Evolutionary conservation across 257 asterid species (phyloP).

Genomic region (Coffea eugenioides): DNA sequence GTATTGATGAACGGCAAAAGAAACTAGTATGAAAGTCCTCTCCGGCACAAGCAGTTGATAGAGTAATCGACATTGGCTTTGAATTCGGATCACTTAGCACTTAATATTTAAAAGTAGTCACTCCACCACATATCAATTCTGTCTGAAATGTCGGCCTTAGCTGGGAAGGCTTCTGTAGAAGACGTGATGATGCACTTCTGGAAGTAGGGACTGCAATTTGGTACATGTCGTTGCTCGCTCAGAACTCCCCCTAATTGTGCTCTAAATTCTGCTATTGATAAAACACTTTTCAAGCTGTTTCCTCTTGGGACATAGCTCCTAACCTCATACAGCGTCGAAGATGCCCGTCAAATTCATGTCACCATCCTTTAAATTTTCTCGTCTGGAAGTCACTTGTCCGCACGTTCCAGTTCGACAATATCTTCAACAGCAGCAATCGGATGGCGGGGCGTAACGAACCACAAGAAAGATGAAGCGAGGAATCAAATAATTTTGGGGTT

Average conservation of each 20-base stretch:
- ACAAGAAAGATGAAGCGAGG: not conserved
- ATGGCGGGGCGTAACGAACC: not conserved
- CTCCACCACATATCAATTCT: not conserved
- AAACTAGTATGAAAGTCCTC: too few species aligned
- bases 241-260: not conserved
- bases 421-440: not conserved
- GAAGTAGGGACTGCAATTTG: constrained; percentile 1
- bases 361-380: not conserved
- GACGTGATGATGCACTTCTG: not conserved
- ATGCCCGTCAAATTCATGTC: constrained; percentile 4
- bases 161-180: not conserved
- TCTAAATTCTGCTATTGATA: not conserved
- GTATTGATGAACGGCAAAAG: too few species aligned
- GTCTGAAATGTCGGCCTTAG: not conserved
- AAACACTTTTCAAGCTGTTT: not conserved
- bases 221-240: not conserved
- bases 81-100: not conserved
- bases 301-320: not conserved
- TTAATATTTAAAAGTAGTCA: not conserved
- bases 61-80: not conserved
- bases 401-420: not conserved
- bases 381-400: not conserved
- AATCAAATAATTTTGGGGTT: not conserved
- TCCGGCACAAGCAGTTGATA: not conserved
- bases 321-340: constrained; percentile 3